Evolutionary conservation across 257 asterid genomes (phyloP).

Genomic region (Solanum phureja): DNA sequence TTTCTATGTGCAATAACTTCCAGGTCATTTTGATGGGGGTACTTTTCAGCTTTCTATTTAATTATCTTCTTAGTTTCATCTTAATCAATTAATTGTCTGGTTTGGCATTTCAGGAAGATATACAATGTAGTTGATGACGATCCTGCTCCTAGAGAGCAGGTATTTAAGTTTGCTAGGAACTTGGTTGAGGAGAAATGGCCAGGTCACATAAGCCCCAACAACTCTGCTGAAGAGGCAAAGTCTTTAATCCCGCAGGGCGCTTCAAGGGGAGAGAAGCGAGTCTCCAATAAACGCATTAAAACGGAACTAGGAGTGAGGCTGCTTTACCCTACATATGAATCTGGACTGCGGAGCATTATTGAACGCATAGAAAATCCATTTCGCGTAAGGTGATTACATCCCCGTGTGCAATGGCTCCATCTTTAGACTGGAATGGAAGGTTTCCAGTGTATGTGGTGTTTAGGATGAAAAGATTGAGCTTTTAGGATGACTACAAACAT

Average conservation of each 20-base stretch:
- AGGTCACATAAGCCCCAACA: slow-evolving; percentile 6
- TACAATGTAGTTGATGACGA: slow-evolving; percentile 80
- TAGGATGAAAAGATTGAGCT: not conserved
- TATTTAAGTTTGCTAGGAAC: slow-evolving; percentile 50
- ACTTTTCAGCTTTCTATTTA: not conserved
- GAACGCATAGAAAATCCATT: slow-evolving; percentile 20
- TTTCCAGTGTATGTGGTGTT: not conserved
- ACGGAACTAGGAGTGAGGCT: slow-evolving; percentile 54
- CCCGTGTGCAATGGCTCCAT: not conserved
- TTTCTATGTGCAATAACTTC: not conserved
- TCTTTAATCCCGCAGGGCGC: slow-evolving; percentile 6
- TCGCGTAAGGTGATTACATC: slow-evolving; percentile 1
- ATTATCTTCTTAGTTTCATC: not conserved
- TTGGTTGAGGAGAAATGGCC: slow-evolving; percentile 57
- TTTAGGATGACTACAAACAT: not conserved
- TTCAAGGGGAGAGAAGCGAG: slow-evolving; percentile 59
- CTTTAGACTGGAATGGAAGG: not conserved
- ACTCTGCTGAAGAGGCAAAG: slow-evolving; percentile 17
- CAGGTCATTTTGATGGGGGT: not conserved
- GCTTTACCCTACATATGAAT: slow-evolving; percentile 53
- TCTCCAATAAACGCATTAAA: slow-evolving; percentile 71
- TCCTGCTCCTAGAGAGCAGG: slow-evolving; percentile 74
- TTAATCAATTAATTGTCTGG: not conserved
- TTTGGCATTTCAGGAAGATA: slow-evolving; percentile 32
- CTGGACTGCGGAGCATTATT: slow-evolving; percentile 62